phyloP scores from a whole-genome alignment of 805 yeast species.

The Candida dendrica region DNA sequence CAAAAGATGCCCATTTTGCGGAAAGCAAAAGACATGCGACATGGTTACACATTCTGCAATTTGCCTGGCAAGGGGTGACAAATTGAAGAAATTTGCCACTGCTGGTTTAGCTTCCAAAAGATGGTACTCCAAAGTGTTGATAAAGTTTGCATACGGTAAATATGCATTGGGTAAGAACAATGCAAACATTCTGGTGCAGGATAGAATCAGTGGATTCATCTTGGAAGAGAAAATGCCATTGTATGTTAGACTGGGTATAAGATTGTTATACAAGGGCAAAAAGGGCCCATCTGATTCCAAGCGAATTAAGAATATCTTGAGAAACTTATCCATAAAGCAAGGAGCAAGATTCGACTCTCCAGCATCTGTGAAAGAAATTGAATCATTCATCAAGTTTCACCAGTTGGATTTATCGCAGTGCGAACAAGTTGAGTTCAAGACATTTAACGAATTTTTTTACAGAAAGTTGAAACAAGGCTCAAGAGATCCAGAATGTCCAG shows the following conservation, averaged over 20 bases:
- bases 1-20: conserved; percentile 77
- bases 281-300: conserved; percentile 42
- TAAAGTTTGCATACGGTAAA: conserved; percentile 83
- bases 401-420: conserved; percentile 72
- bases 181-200: conserved; percentile 92
- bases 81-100: conserved; percentile 66
- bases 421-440: conserved; percentile 44
- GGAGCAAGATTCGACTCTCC: conserved; percentile 79
- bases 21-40: conserved; percentile 57
- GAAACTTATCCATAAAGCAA: conserved; percentile 66
- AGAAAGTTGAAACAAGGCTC: conserved; percentile 66
- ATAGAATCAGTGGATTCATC: conserved; percentile 81
- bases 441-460: conserved; percentile 88
- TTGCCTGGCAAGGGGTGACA: conserved; percentile 76
- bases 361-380: conserved; percentile 57
- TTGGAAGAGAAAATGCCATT: conserved; percentile 89
- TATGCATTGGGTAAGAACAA: conserved; percentile 82
- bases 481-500: conserved; percentile 58
- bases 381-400: conserved; percentile 76
- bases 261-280: conserved; percentile 74
- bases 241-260: conserved; percentile 80
- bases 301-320: conserved; percentile 53
- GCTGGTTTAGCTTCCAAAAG: conserved; percentile 76
- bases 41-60: conserved; percentile 82
- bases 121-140: conserved; percentile 80